Conservation (phyloP, 441 rosid genomes). For the Pelargonium myrrhifolium region DNA sequence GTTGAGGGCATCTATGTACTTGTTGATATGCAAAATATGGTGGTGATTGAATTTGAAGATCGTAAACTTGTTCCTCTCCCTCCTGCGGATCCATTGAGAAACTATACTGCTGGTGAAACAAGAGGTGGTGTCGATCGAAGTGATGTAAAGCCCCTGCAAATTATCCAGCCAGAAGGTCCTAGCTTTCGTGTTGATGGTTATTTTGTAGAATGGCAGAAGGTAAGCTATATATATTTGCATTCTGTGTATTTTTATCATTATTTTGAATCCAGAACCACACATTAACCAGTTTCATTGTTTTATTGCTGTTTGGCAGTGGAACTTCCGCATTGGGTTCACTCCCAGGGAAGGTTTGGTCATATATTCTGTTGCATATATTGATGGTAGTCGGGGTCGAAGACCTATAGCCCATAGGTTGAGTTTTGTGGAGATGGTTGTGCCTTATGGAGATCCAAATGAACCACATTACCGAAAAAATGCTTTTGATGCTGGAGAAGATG, state of each 20-base stretch:
- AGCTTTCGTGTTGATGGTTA: slow-evolving; percentile 77
- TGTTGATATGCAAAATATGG: slow-evolving; percentile 87
- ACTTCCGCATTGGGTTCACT: slow-evolving; percentile 82
- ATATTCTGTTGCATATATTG: slow-evolving; percentile 78
- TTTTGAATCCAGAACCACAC: background rate
- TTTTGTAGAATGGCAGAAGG: slow-evolving; percentile 90
- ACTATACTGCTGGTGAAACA: slow-evolving; percentile 73
- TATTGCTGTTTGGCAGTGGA: slow-evolving; percentile 57
- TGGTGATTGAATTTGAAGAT: slow-evolving; percentile 74
- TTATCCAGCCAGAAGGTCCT: slow-evolving; percentile 82
- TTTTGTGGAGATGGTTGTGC: slow-evolving; percentile 91
- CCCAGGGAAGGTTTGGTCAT: slow-evolving; percentile 85
- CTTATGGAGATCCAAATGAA: slow-evolving; percentile 89
- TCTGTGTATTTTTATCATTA: slow-evolving; percentile 2
- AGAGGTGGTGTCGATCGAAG: slow-evolving; percentile 87
- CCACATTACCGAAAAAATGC: slow-evolving; percentile 90
- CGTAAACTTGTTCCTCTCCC: slow-evolving; percentile 77
- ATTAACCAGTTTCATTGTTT: slow-evolving; percentile 10
- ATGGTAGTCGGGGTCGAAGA: slow-evolving; percentile 81
- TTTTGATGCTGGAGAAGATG: slow-evolving; percentile 94
- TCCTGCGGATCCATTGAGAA: slow-evolving; percentile 81
- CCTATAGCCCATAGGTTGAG: slow-evolving; percentile 84
- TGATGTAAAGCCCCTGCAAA: slow-evolving; percentile 75
- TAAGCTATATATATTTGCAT: slow-evolving; percentile 16
- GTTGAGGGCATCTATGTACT: slow-evolving; percentile 76